Conservation (phyloP, 352 stramenopile species). For the Phytophthora tentaculata region DNA sequence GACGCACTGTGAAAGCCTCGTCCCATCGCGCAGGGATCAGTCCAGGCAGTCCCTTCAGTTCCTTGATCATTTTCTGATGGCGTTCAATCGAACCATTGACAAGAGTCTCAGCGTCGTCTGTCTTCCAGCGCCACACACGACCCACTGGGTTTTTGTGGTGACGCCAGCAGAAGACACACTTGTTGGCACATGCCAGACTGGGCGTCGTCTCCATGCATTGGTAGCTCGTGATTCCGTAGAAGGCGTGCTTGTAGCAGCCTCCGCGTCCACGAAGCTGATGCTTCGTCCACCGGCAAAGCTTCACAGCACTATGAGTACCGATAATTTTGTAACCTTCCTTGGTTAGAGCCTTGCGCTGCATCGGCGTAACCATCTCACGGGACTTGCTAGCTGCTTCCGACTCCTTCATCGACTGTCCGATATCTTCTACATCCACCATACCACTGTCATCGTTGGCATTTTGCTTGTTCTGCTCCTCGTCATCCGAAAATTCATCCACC, state of each 20-base stretch:
- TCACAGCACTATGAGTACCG: conserved; percentile 97
- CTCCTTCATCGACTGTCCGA: conserved; percentile 89
- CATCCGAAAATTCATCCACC: conserved; percentile 71
- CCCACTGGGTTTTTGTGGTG: conserved; percentile 99
- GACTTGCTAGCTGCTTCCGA: conserved; percentile 70
- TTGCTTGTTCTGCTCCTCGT: conserved; percentile 54
- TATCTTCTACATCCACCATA: conserved; percentile 88
- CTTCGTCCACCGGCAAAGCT: conserved; percentile 99
- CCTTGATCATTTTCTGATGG: conserved; percentile 95
- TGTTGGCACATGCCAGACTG: conserved; percentile 98
- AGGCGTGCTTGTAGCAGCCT: conserved; percentile 99
- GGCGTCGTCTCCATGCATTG: conserved; percentile 99
- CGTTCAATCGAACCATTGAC: conserved; percentile 92
- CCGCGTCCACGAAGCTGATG: conserved; percentile 96
- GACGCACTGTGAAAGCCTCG: conserved; percentile 95
- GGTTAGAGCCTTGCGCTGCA: conserved; percentile 93
- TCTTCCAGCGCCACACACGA: conserved; percentile 98
- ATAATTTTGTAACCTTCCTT: conserved; percentile 99
- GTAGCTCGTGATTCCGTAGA: conserved; percentile 99
- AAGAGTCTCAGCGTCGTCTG: conserved; percentile 95
- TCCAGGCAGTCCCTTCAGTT: conserved; percentile 95
- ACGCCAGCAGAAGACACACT: conserved; percentile 99
- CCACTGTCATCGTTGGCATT: conserved; percentile 46
- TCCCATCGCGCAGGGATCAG: conserved; percentile 95
- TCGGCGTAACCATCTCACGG: conserved; percentile 95